Evolutionary conservation across 2,329 filamentous ascomycete genomes (phyloP).

Genomic region (Amauroascus niger): DNA sequence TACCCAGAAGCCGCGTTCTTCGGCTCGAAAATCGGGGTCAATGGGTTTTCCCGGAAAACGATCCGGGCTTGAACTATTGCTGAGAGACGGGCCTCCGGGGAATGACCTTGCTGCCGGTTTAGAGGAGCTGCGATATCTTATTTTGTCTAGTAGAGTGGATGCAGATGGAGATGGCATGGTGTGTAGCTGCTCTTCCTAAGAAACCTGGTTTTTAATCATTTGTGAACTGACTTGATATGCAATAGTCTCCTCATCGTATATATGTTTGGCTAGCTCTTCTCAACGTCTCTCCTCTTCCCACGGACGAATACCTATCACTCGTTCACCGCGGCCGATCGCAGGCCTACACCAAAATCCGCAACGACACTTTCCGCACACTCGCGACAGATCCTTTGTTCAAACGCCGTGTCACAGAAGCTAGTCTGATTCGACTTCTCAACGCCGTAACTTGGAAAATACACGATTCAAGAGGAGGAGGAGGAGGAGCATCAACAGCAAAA

Average conservation of each 20-base stretch:
- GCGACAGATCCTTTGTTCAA: conserved; percentile 97
- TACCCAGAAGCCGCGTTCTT: conserved; percentile 24
- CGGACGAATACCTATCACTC: conserved; percentile 78
- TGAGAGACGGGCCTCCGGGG: conserved; percentile 69
- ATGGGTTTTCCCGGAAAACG: conserved; percentile 38
- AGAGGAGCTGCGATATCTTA: conserved; percentile 40
- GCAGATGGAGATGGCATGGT: conserved; percentile 47
- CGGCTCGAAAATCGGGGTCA: conserved; percentile 37
- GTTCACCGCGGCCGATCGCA: conserved; percentile 90
- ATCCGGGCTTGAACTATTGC: conserved; percentile 57
- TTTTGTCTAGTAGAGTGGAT: conserved; percentile 42
- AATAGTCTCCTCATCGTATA: conserved; percentile 78
- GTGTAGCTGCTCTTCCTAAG: conserved; percentile 17
- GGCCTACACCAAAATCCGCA: conserved; percentile 93
- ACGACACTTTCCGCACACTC: conserved; percentile 93
- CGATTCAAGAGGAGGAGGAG: conserved; percentile 50
- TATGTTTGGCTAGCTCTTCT: conserved; percentile 95
- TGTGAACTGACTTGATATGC: conserved; percentile 14
- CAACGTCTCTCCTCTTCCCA: conserved; percentile 72
- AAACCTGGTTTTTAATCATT: conserved; percentile 1
- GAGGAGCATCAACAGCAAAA: conserved; percentile 13
- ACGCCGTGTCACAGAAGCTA: conserved; percentile 88
- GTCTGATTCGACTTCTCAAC: conserved; percentile 85
- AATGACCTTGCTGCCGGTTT: conserved; percentile 47
- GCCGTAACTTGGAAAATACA: conserved; percentile 90